Evolutionary conservation across 1,139 yeast species (phyloP).

Genomic region (Magnusiomyces ingens): DNA sequence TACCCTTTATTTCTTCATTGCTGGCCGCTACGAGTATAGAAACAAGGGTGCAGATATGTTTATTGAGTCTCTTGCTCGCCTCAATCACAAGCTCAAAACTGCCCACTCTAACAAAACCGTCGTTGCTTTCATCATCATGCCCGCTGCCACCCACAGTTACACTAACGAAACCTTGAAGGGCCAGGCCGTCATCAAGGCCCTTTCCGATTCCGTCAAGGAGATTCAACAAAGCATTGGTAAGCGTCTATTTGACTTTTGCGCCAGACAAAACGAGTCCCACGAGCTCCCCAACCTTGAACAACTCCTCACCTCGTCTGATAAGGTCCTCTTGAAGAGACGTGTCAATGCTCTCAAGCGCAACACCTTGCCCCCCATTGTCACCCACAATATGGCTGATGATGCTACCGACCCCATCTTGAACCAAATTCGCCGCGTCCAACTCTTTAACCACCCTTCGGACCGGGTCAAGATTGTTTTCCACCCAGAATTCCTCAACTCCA

Average conservation of each 20-base stretch:
- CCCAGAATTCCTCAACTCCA: constrained; percentile 92
- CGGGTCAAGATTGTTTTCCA: constrained; percentile 94
- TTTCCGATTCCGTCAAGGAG: constrained; percentile 83
- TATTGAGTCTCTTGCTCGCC: constrained; percentile 86
- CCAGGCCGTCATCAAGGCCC: constrained; percentile 89
- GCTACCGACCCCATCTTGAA: constrained; percentile 83
- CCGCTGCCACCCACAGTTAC: constrained; percentile 88
- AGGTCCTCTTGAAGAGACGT: constrained; percentile 84
- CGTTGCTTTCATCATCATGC: constrained; percentile 98
- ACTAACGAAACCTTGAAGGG: constrained; percentile 95
- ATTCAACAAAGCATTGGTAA: constrained; percentile 85
- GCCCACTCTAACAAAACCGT: constrained; percentile 83
- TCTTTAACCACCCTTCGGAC: constrained; percentile 85
- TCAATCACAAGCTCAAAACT: constrained; percentile 79
- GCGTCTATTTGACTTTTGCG: constrained; percentile 85
- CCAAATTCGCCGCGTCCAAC: constrained; percentile 85
- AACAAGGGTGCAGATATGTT: constrained; percentile 96
- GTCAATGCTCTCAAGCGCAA: constrained; percentile 89
- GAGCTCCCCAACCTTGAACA: constrained; percentile 68
- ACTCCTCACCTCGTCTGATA: constrained; percentile 78
- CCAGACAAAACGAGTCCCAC: constrained; percentile 63
- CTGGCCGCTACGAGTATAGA: constrained; percentile 95
- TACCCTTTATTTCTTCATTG: constrained; percentile 89
- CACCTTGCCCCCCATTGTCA: constrained; percentile 87
- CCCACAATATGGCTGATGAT: constrained; percentile 97